phyloP scores from a whole-genome alignment of 805 yeast species.

The Cyberlindnera suaveolens region DNA sequence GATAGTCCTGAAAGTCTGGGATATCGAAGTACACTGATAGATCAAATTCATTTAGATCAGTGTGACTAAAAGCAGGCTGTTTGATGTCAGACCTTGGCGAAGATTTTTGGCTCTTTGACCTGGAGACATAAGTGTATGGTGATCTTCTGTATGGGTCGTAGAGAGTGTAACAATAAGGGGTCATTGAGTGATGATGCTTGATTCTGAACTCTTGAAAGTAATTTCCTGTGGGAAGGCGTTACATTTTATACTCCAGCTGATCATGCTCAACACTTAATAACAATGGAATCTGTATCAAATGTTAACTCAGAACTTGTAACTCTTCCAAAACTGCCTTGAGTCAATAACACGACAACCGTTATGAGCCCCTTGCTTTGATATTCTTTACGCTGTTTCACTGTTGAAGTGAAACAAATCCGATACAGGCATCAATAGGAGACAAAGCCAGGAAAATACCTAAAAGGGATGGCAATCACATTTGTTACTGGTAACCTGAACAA shows the following conservation, averaged over 20 bases:
- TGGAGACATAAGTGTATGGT: background rate
- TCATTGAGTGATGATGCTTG: conserved; percentile 1
- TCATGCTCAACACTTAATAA: too few species aligned
- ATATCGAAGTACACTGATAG: background rate
- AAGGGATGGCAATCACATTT: conserved; percentile 43
- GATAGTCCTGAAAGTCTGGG: background rate
- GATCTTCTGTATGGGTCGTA: conserved; percentile 1
- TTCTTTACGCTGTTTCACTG: background rate
- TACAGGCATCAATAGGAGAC: background rate
- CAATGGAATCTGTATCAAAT: too few species aligned
- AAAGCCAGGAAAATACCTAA: background rate
- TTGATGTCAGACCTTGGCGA: background rate
- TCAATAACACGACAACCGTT: conserved; percentile 4
- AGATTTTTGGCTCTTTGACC: background rate
- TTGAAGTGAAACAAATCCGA: background rate
- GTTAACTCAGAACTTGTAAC: too few species aligned
- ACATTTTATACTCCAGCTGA: background rate
- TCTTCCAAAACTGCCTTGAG: conserved; percentile 2
- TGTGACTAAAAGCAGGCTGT: background rate
- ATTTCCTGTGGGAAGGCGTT: background rate
- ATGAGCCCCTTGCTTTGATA: background rate
- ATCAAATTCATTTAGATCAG: background rate
- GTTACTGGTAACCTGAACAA: conserved; percentile 90
- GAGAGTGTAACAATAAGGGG: conserved; percentile 8
- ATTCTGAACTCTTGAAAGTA: background rate